Percentiles rank a stretch among this genome's conserved stretches.
Conservation (phyloP, 768 basidiomycete species). For the Naganishia kalamii region DNA sequence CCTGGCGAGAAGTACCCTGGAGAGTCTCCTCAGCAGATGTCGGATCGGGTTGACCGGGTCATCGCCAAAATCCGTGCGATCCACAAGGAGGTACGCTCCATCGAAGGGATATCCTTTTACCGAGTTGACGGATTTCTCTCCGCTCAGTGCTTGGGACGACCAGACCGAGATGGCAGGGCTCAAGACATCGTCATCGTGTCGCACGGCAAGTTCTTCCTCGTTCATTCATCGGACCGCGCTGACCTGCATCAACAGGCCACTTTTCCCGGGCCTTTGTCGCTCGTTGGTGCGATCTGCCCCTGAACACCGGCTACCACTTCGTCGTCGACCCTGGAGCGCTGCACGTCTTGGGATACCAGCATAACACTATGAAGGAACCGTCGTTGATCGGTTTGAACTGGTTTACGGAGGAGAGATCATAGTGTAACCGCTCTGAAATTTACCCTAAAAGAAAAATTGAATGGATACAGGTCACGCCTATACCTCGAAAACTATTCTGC, state of each 20-base stretch:
- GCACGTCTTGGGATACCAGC: slow-evolving; percentile 73
- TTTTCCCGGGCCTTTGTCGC: slow-evolving; percentile 65
- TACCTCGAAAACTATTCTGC: too few species aligned
- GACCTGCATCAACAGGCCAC: slow-evolving; percentile 21
- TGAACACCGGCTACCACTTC: slow-evolving; percentile 57
- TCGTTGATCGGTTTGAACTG: slow-evolving; percentile 46
- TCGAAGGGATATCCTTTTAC: background rate
- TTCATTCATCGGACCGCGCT: background rate
- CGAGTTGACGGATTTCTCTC: background rate
- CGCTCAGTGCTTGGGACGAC: slow-evolving; percentile 27
- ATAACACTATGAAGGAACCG: slow-evolving; percentile 69
- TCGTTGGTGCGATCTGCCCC: slow-evolving; percentile 70
- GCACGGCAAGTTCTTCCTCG: slow-evolving; percentile 52
- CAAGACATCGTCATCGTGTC: slow-evolving; percentile 63
- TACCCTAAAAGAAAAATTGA: too few species aligned
- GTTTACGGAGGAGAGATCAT: slow-evolving; percentile 39
- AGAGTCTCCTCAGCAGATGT: slow-evolving; percentile 75
- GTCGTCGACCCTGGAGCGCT: slow-evolving; percentile 80
- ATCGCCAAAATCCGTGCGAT: slow-evolving; percentile 58
- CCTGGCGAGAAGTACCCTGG: slow-evolving; percentile 53
- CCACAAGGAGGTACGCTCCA: slow-evolving; percentile 37
- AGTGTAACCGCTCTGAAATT: too few species aligned
- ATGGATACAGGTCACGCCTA: too few species aligned
- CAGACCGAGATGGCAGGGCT: slow-evolving; percentile 16
- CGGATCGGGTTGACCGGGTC: slow-evolving; percentile 66